These are phyloP conservation scores for Sphagnum contortum DNA, from an alignment of 225 moss, liverwort and hornwort genomes.

Conservation along the genomic window DNA sequence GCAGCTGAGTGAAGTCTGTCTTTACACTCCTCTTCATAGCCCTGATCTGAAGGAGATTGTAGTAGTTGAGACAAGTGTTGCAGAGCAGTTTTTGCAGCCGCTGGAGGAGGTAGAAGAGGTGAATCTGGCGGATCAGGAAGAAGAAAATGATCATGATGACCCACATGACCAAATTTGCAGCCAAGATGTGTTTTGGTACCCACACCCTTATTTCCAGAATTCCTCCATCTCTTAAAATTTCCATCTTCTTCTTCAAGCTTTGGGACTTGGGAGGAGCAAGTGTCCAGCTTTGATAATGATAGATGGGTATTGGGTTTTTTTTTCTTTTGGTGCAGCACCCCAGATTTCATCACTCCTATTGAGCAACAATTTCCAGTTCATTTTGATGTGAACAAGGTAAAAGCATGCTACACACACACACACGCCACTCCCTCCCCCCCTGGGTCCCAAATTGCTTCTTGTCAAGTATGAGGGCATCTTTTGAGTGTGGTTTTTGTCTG, in stretches of 20 bases:
- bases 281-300: background rate
- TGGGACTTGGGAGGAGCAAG: background rate
- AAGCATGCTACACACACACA: background rate
- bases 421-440: too few species aligned
- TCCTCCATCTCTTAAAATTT: too few species aligned
- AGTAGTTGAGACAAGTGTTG: conserved; percentile 25
- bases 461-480: too few species aligned
- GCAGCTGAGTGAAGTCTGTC: conserved; percentile 90
- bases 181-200: conserved; percentile 84
- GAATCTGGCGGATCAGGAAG: conserved; percentile 35
- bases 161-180: conserved; percentile 64
- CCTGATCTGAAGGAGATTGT: conserved; percentile 27
- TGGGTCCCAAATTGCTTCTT: too few species aligned
- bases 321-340: conserved; percentile 54
- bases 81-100: too few species aligned
- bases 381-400: conserved; percentile 76
- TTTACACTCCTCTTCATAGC: conserved; percentile 37
- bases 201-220: too few species aligned
- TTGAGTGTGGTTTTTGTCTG: too few species aligned
- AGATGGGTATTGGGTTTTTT: conserved; percentile 3
- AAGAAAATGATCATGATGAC: conserved; percentile 22
- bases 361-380: conserved; percentile 90
- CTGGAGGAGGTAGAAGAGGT: conserved; percentile 28
- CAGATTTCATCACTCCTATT: conserved; percentile 89
- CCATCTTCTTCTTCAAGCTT: background rate